Evolutionary conservation across 2,329 filamentous ascomycete genomes (phyloP).

Genomic region (Colletotrichum salicis): DNA sequence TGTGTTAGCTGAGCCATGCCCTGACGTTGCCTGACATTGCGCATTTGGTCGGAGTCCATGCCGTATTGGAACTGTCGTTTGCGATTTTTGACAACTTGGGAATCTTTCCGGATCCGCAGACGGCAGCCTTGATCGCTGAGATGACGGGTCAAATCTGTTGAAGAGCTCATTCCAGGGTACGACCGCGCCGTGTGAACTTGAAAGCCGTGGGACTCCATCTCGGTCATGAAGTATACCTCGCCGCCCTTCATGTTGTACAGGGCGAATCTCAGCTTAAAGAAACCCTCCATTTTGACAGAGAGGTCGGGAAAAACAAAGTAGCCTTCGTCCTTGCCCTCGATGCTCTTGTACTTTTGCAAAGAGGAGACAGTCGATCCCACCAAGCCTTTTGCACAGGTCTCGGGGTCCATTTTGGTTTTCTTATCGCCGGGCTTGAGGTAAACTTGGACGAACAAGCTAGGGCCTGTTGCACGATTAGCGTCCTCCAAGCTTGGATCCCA

Average conservation of each 20-base stretch:
- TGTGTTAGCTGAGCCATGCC: not conserved
- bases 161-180: constrained; percentile 84
- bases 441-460: constrained; percentile 61
- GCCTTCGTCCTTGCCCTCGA: constrained; percentile 79
- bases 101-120: constrained; percentile 84
- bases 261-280: constrained; percentile 79
- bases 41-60: not conserved
- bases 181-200: constrained; percentile 73
- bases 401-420: constrained; percentile 41
- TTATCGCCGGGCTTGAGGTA: constrained; percentile 53
- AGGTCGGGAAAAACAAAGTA: constrained; percentile 95
- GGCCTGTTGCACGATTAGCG: constrained; percentile 44
- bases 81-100: constrained; percentile 65
- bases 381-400: constrained; percentile 60
- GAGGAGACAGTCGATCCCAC: constrained; percentile 82
- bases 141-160: constrained; percentile 81
- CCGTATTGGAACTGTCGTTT: constrained; percentile 43
- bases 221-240: constrained; percentile 42
- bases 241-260: constrained; percentile 68
- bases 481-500: not conserved
- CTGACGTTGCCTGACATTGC: not conserved
- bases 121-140: constrained; percentile 91
- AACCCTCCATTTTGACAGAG: constrained; percentile 79
- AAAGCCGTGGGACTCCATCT: constrained; percentile 72
- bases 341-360: constrained; percentile 82